These are phyloP conservation scores for Sporothrix luriei DNA, from an alignment of 2,329 filamentous ascomycete species.

Conservation along the genomic window DNA sequence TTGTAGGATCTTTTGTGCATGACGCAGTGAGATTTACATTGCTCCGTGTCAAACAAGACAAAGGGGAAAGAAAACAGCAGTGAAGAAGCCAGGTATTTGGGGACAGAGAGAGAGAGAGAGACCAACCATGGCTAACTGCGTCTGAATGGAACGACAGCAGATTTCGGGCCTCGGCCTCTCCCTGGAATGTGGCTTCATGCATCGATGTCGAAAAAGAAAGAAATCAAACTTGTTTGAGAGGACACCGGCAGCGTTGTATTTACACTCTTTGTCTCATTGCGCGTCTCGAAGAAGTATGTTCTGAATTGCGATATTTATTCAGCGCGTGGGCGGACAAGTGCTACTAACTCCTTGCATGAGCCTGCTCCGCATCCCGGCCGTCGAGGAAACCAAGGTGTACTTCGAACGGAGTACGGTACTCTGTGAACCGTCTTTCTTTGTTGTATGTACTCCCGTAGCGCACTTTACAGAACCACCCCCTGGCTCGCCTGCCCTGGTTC, in stretches of 20 bases:
- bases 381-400: too few relatives aligned
- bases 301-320: background rate
- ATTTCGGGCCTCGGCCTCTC: background rate
- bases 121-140: background rate
- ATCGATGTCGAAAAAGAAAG: background rate
- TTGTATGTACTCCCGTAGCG: too few relatives aligned
- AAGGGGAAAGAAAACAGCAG: background rate
- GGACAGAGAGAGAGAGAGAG: background rate
- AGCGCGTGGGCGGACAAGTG: background rate
- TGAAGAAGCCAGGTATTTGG: background rate
- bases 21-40: background rate
- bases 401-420: background rate
- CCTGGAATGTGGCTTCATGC: constrained; percentile 14
- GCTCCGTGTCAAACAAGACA: background rate
- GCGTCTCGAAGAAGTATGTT: too few relatives aligned
- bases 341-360: too few relatives aligned
- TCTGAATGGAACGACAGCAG: background rate
- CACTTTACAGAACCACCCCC: background rate
- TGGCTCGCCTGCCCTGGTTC: background rate
- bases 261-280: background rate
- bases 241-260: background rate
- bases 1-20: background rate
- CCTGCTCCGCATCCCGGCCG: too few relatives aligned
- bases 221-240: background rate
- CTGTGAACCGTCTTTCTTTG: too few relatives aligned